Percentiles rank a stretch among this genome's conserved stretches.
phyloP scores from a whole-genome alignment of 23 red algal genomes.

The Pyropia yezoensis region DNA sequence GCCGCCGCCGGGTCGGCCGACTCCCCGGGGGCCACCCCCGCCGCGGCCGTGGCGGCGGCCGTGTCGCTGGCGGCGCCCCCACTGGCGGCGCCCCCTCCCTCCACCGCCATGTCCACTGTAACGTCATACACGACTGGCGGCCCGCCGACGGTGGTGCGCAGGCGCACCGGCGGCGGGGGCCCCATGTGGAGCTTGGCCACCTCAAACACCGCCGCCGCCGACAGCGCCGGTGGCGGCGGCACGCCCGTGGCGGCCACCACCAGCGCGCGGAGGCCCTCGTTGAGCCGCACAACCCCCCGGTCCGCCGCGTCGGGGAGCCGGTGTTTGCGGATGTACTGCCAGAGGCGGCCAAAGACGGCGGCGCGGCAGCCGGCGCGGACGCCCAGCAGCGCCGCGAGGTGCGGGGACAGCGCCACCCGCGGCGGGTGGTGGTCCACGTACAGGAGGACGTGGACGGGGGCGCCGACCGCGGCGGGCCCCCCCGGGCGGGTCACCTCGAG shows the following conservation, averaged over 20 bases:
- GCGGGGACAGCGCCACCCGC: constrained; percentile 48
- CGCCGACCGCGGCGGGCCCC: constrained; percentile 28
- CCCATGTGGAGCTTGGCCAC: constrained; percentile 70
- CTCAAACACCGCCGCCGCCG: constrained; percentile 15
- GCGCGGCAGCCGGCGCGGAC: constrained; percentile 44
- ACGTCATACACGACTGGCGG: constrained; percentile 77
- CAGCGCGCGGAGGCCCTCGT: constrained; percentile 25
- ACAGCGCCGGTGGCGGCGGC: not conserved
- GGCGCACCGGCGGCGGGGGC: constrained; percentile 43
- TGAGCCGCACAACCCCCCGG: constrained; percentile 33
- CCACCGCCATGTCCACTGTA: constrained; percentile 37
- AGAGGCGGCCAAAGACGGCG: constrained; percentile 40
- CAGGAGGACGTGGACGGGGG: constrained; percentile 33
- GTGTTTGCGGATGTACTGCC: constrained; percentile 76
- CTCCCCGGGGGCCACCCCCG: not conserved
- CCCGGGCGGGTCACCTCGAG: constrained; percentile 70
- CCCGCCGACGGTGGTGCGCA: constrained; percentile 47
- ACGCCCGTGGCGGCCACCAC: constrained; percentile 21
- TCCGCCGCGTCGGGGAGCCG: constrained; percentile 57
- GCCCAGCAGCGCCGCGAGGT: constrained; percentile 56
- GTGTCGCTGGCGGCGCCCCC: constrained; percentile 1
- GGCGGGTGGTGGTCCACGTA: constrained; percentile 50
- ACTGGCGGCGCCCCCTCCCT: not conserved
- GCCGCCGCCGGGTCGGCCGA: too few relatives aligned
- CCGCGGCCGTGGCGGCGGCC: not conserved